Evolutionary conservation across 768 basidiomycete genomes (phyloP), one percentile per base, ranked within the genome.

Genomic region (Agrocybe pediades): DNA sequence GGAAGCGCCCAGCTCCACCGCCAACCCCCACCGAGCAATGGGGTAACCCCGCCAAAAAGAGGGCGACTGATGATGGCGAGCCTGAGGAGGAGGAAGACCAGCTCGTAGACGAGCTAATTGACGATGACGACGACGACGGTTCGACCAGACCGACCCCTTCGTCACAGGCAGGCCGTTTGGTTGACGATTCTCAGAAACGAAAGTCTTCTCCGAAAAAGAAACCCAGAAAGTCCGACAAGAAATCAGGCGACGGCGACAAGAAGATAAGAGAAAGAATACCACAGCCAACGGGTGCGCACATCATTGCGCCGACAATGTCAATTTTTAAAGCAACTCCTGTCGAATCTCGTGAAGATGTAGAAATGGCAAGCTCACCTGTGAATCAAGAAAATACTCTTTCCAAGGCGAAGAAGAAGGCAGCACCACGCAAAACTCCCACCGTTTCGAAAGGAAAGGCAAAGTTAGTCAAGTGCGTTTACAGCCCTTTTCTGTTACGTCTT

Each of bases 61-160:
- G 33, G 33, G 33, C 33, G 13, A 62, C 59, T 27, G 81, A 77
- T 15, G 81, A 80, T 9, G 85, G 82, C 7, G 86, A 88, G 26
- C 80, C 80, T 0, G 87, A 88, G 29, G 83, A 85, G 40, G 83
- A 88, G 66, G 87, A 90, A 70, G 89, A 92, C 72, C 84, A 90
- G 61, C 80, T 91, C 59, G 86, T 90, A 60, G 89, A 92, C 68
- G 89, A 89, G 62, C 80, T 91, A 61, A 87, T 63, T 54, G 86
- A 87, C 47, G 79, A 80, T 54, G 69, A 70, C 51, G 64, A 69
- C 44, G 63, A 69, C 46, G 68, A 72, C 33, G 70, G 69, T 26
- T 53, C 65, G 19, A 56, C 63, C 54, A 71, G 69, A 51, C 66
- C 71, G 9, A 61, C 71, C 20, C 70, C 72, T 21, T 66, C 68